Percentiles rank a stretch among this genome's conserved stretches.
phyloP scores from a whole-genome alignment of 1,284 basidiomycete genomes.

The Pseudozyma hubeiensis region DNA sequence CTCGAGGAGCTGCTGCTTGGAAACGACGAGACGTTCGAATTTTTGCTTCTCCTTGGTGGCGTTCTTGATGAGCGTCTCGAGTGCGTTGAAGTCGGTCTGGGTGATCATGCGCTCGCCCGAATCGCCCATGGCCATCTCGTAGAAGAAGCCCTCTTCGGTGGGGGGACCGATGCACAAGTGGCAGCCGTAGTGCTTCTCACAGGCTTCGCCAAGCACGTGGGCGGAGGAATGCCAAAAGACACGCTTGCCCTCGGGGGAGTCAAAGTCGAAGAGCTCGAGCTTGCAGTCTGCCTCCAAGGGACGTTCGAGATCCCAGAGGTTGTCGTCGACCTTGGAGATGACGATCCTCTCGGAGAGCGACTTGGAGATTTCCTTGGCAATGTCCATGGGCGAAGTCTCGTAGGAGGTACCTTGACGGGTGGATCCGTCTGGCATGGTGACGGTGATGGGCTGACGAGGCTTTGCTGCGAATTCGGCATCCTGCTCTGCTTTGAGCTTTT shows the following conservation, averaged over 20 bases:
- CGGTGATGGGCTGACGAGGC: constrained; percentile 82
- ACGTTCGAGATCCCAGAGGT: constrained; percentile 93
- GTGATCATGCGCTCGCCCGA: constrained; percentile 61
- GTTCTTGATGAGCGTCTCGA: constrained; percentile 88
- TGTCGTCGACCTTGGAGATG: constrained; percentile 92
- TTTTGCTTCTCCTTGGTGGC: constrained; percentile 97
- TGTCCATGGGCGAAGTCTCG: constrained; percentile 95
- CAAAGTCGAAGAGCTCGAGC: constrained; percentile 91
- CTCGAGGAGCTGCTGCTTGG: constrained; percentile 92
- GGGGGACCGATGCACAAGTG: constrained; percentile 97
- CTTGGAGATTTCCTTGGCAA: constrained; percentile 88
- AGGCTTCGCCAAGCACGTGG: constrained; percentile 97
- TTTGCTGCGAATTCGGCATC: constrained; percentile 85
- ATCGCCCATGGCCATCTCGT: constrained; percentile 82
- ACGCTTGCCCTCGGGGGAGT: constrained; percentile 83
- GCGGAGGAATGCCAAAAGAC: constrained; percentile 99
- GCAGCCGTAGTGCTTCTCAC: constrained; percentile 96
- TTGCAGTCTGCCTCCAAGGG: constrained; percentile 86
- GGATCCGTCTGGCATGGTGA: constrained; percentile 90
- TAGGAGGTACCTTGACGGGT: constrained; percentile 85
- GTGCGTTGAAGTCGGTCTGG: constrained; percentile 82
- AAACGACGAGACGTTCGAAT: constrained; percentile 92
- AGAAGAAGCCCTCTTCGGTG: constrained; percentile 98
- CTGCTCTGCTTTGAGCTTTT: constrained; percentile 87
- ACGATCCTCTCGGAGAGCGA: constrained; percentile 89